Conservation (phyloP, 176 grass and related monocot species). For the Raddia guianensis region DNA sequence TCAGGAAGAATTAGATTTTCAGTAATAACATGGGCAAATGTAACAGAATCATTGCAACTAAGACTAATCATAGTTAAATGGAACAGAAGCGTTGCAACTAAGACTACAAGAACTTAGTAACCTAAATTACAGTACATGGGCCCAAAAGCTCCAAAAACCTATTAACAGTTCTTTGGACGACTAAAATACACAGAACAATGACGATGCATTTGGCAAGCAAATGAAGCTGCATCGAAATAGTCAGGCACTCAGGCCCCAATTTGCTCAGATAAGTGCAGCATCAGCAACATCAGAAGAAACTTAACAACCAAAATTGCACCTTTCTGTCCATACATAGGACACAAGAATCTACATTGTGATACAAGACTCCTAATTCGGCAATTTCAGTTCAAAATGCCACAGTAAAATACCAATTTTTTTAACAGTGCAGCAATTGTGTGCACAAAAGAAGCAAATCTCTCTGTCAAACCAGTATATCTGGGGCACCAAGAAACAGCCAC, state of each 20-base stretch:
- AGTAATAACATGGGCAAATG: not conserved
- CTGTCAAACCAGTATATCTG: not conserved
- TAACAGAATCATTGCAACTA: constrained; percentile 6
- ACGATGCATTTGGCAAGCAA: not conserved
- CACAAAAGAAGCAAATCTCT: not conserved
- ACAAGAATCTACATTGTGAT: constrained; percentile 5
- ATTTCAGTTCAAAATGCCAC: not conserved
- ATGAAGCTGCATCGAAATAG: constrained; percentile 28
- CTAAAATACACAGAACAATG: not conserved
- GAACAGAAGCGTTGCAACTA: constrained; percentile 6
- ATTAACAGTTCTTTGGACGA: not conserved
- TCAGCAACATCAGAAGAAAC: constrained; percentile 2
- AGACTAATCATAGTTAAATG: not conserved
- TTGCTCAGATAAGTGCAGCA: not conserved
- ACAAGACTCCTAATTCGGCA: not conserved
- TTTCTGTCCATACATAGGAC: not conserved
- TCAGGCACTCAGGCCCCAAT: not conserved
- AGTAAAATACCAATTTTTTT: not conserved
- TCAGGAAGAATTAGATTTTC: not conserved
- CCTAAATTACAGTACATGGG: constrained; percentile 4
- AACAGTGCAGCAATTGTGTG: not conserved
- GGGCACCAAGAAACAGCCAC: constrained; percentile 19
- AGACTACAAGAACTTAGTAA: no score
- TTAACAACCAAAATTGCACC: not conserved
- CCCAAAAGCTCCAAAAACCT: not conserved